Evolutionary conservation across 495 filamentous ascomycete species (phyloP).

Genomic region (Acidomyces sp.): DNA sequence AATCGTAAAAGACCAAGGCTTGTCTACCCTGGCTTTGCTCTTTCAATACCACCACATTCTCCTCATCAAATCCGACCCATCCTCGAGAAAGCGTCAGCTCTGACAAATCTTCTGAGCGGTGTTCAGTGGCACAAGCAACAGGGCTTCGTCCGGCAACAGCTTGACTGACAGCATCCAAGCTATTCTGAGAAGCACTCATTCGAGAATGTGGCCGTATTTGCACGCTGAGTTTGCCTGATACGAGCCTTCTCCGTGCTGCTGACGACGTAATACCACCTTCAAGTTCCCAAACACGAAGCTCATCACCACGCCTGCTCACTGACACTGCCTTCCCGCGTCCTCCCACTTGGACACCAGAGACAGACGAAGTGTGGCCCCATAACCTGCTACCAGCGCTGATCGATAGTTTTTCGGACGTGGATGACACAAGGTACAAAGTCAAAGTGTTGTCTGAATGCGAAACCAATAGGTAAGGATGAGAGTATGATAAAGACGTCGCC

Average conservation of each 20-base stretch:
- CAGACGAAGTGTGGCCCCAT: conserved; percentile 90
- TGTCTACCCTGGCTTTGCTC: conserved; percentile 54
- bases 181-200: conserved; percentile 10
- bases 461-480: conserved; percentile 80
- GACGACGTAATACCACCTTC: conserved; percentile 53
- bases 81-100: conserved; percentile 33
- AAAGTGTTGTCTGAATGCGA: conserved; percentile 88
- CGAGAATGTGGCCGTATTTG: conserved; percentile 35
- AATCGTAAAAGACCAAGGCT: conserved; percentile 81
- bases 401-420: conserved; percentile 48
- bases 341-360: conserved; percentile 75
- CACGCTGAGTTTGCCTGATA: conserved; percentile 41
- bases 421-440: conserved; percentile 72
- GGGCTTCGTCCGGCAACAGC: not conserved
- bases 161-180: conserved; percentile 13
- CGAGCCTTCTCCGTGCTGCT: conserved; percentile 27
- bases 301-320: conserved; percentile 66
- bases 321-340: conserved; percentile 82
- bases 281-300: conserved; percentile 88
- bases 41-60: conserved; percentile 75
- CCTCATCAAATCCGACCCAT: conserved; percentile 87
- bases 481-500: conserved; percentile 71
- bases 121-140: not conserved
- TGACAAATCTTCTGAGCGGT: not conserved
- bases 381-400: conserved; percentile 66